Conservation (phyloP, 2,329 filamentous ascomycete species). For the Exophiala oligosperma region DNA sequence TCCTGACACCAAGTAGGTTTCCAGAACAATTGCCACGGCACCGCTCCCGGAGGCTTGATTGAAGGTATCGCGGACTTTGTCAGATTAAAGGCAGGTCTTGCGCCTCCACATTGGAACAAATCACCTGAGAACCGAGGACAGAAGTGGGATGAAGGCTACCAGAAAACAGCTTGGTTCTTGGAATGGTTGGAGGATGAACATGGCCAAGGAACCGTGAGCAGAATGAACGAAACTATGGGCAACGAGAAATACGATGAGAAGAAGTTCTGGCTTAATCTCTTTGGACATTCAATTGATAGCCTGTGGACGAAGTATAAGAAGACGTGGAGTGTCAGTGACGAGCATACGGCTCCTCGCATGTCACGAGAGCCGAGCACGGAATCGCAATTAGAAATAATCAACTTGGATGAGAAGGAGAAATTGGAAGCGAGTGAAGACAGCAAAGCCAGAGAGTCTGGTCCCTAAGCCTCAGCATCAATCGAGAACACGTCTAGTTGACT, state of each 20-base stretch:
- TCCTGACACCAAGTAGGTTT: slow-evolving; percentile 44
- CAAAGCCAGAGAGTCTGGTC: slow-evolving; percentile 6
- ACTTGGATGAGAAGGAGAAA: slow-evolving; percentile 6
- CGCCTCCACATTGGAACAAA: slow-evolving; percentile 79
- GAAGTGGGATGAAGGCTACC: slow-evolving; percentile 86
- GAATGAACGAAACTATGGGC: slow-evolving; percentile 67
- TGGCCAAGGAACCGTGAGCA: slow-evolving; percentile 59
- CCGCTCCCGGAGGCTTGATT: slow-evolving; percentile 72
- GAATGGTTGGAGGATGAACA: slow-evolving; percentile 75
- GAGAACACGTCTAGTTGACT: background rate
- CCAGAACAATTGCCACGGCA: slow-evolving; percentile 69
- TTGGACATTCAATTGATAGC: slow-evolving; percentile 64
- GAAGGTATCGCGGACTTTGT: slow-evolving; percentile 96
- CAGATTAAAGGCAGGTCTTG: slow-evolving; percentile 69
- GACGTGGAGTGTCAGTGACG: slow-evolving; percentile 42
- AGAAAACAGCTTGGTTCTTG: slow-evolving; percentile 87
- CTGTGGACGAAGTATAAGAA: slow-evolving; percentile 74
- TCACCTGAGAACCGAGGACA: slow-evolving; percentile 48
- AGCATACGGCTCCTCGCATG: slow-evolving; percentile 13
- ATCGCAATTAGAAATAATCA: slow-evolving; percentile 11
- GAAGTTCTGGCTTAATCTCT: slow-evolving; percentile 66
- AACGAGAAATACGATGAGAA: slow-evolving; percentile 64
- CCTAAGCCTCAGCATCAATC: slow-evolving; percentile 1
- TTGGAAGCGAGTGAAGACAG: slow-evolving; percentile 6
- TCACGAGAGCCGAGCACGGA: slow-evolving; percentile 3